phyloP scores from a whole-genome alignment of 129 eudicot species.

The Saussurea involucrata region DNA sequence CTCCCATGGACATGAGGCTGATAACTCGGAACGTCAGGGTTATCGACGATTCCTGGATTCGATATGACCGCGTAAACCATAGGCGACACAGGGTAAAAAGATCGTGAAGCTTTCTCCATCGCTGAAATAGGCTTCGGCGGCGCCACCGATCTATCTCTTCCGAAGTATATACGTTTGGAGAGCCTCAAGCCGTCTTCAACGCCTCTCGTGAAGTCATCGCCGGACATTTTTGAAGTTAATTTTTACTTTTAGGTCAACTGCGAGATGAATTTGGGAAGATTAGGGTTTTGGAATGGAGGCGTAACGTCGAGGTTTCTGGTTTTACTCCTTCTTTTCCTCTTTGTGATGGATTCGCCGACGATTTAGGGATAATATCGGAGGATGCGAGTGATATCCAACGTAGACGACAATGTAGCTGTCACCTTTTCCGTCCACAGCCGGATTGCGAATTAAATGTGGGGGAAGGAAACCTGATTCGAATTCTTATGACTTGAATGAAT shows the following conservation, averaged over 20 bases:
- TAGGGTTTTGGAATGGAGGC: conserved; percentile 9
- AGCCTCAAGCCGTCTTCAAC: conserved; percentile 79
- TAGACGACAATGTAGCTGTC: conserved; percentile 14
- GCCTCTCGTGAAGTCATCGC: conserved; percentile 54
- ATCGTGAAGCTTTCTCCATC: conserved; percentile 45
- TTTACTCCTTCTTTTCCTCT: neutral
- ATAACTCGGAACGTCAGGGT: conserved; percentile 86
- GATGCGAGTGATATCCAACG: conserved; percentile 5
- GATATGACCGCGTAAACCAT: conserved; percentile 66
- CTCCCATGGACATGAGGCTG: conserved; percentile 90
- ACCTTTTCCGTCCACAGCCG: neutral
- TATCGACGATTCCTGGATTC: conserved; percentile 70
- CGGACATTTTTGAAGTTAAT: neutral
- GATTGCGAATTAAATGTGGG: neutral
- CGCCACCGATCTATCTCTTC: conserved; percentile 73
- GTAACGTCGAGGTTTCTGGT: neutral
- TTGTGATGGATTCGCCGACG: conserved; percentile 7
- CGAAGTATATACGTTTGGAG: conserved; percentile 72
- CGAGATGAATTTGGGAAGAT: neutral
- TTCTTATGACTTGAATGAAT: neutral
- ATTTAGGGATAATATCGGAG: conserved; percentile 6
- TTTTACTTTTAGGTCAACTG: neutral
- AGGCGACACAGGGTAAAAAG: conserved; percentile 49
- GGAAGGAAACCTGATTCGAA: neutral
- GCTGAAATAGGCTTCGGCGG: conserved; percentile 55